Evolutionary conservation across 768 basidiomycete genomes (phyloP).

Genomic region (Leccinum uliginosum): DNA sequence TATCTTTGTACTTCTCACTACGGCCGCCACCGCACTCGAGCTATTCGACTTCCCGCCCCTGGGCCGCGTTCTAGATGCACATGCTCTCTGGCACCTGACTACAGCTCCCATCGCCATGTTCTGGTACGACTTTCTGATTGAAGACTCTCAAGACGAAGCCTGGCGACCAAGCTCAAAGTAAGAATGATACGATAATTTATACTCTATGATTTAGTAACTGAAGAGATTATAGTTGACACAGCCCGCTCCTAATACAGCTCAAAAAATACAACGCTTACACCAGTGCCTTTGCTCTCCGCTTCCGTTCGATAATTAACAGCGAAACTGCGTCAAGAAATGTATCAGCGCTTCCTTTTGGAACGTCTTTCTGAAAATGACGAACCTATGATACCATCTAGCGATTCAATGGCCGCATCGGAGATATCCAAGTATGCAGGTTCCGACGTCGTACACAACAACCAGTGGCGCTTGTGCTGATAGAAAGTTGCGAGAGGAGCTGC

Average conservation of each 20-base stretch:
- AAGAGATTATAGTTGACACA: conserved; percentile 13
- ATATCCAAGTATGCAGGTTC: conserved; percentile 35
- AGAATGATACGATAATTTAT: conserved; percentile 4
- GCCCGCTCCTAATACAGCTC: neutral
- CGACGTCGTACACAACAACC: conserved; percentile 33
- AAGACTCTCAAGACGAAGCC: conserved; percentile 66
- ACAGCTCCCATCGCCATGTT: conserved; percentile 72
- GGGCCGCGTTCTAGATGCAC: conserved; percentile 77
- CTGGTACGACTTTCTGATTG: conserved; percentile 84
- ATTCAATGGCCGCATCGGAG: conserved; percentile 27
- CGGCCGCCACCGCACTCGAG: conserved; percentile 73
- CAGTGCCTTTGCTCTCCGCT: conserved; percentile 18
- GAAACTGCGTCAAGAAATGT: conserved; percentile 23
- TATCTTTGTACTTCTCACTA: conserved; percentile 64
- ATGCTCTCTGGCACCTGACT: conserved; percentile 87
- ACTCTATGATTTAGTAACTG: conserved; percentile 5
- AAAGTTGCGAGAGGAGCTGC: conserved; percentile 32
- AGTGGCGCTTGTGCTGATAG: conserved; percentile 31
- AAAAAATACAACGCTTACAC: conserved; percentile 1
- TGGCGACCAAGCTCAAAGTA: conserved; percentile 50
- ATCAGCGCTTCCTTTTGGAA: neutral
- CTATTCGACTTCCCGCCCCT: conserved; percentile 88
- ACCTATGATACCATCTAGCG: conserved; percentile 36
- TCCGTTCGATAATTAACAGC: conserved; percentile 29
- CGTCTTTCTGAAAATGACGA: conserved; percentile 3